phyloP scores from a whole-genome alignment of 345 rosid species.

The Brassica carinata region DNA sequence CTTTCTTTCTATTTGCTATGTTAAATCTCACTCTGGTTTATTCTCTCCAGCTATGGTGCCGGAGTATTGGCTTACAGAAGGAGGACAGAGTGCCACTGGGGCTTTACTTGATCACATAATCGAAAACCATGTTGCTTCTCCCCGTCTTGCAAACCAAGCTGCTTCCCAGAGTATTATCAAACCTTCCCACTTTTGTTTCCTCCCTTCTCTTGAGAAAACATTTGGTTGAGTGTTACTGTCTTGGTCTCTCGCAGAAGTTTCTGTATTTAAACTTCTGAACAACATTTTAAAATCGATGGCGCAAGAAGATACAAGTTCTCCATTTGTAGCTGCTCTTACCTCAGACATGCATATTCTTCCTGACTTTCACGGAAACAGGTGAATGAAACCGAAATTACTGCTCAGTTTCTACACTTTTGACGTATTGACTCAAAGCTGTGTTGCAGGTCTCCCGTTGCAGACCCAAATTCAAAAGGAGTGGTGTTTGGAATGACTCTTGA shows the following conservation, averaged over 20 bases:
- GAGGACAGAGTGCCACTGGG: conserved; percentile 99
- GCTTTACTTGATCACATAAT: conserved; percentile 83
- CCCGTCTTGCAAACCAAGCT: conserved; percentile 84
- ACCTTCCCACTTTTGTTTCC: neutral
- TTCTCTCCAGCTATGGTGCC: conserved; percentile 75
- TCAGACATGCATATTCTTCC: conserved; percentile 79
- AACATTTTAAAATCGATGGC: conserved; percentile 56
- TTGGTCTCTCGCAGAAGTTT: conserved; percentile 58
- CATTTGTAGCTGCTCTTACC: conserved; percentile 86
- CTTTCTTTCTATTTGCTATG: neutral
- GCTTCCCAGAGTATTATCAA: conserved; percentile 79
- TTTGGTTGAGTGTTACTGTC: conserved; percentile 9
- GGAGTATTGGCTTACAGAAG: conserved; percentile 96
- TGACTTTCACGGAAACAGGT: conserved; percentile 97
- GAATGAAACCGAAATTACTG: neutral
- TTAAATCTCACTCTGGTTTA: conserved; percentile 11
- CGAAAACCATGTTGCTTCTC: conserved; percentile 90
- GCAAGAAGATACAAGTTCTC: conserved; percentile 58
- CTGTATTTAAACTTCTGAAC: conserved; percentile 76
- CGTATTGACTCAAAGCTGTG: conserved; percentile 28
- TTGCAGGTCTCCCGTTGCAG: conserved; percentile 55
- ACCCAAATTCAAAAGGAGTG: conserved; percentile 39
- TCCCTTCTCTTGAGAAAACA: neutral
- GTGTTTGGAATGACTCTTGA: conserved; percentile 84
- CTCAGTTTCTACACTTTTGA: neutral